Conservation (phyloP, 2,329 filamentous ascomycete genomes). For the Colletotrichum magnum region DNA sequence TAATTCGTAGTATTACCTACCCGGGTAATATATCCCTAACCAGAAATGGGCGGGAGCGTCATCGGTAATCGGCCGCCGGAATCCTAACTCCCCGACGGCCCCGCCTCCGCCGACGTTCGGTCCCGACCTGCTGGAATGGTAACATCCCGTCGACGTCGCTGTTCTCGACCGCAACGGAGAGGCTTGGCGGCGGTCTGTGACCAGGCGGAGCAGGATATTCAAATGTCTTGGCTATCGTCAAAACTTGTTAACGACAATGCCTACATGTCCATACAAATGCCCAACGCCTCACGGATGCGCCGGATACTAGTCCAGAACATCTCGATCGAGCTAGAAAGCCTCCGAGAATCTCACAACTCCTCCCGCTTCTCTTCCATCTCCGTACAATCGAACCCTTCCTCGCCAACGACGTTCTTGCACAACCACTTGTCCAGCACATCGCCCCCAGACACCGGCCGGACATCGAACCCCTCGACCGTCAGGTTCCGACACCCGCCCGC, state of each 20-base stretch:
- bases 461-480: slow-evolving; percentile 44
- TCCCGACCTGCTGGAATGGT: not conserved
- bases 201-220: slow-evolving; percentile 22
- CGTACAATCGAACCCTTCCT: slow-evolving; percentile 46
- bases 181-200: slow-evolving; percentile 6
- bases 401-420: slow-evolving; percentile 47
- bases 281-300: slow-evolving; percentile 12
- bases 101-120: slow-evolving; percentile 8
- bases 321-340: too few species aligned
- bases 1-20: too few species aligned
- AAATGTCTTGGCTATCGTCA: not conserved
- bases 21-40: too few species aligned
- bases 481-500: slow-evolving; percentile 51
- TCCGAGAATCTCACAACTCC: slow-evolving; percentile 21
- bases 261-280: not conserved
- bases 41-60: too few species aligned
- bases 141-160: not conserved
- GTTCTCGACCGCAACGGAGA: not conserved
- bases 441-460: slow-evolving; percentile 41
- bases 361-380: slow-evolving; percentile 20
- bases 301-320: slow-evolving; percentile 7
- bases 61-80: slow-evolving; percentile 20
- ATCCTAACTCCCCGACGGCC: slow-evolving; percentile 16
- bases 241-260: slow-evolving; percentile 1
- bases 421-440: slow-evolving; percentile 44